Base-by-base conservation (phyloP, 2,329 filamentous ascomycete genomes). In the Alternaria longipes region DNA sequence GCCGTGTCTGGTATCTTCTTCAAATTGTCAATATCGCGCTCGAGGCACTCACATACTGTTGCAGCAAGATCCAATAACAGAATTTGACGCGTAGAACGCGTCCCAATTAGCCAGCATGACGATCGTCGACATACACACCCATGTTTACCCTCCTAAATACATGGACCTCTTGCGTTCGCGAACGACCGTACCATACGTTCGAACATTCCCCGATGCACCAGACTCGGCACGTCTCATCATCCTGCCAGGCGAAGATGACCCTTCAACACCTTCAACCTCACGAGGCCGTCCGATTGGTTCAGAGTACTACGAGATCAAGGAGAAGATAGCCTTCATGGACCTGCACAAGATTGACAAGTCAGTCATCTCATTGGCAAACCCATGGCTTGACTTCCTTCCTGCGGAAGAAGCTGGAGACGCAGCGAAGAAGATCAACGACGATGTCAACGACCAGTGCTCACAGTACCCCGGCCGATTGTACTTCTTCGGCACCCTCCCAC, bases 301-400 rank as follows among this genome's bases (percentile, higher is more conserved):
- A 1, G 91, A 94, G 71, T 97, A 94, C 83, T 92, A 90, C 64
- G 91, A 92, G 45, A 89, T 97, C 59, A 81, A 84, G 16, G 85
- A 92, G 69, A 97, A 97, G 74, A 84, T 97, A 14, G 84, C 87
- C 50, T 97, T 97, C 81, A 97, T 97, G 94, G 85, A 93, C 76
- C 86, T 84, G 16, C 94, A 97, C 80, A 82, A 82, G 54, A 97
- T 97, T 76, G 86, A 91, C 78, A 88, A 90, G 65, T 95, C 91
- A 1, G 91, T 97, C 52, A 88, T 97, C 64, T 95, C 92, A 0
- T 87, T 97, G 22, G 94, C 94, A 14, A 97, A 97, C 74, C 94
- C 94, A 0, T 97, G 94, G 94, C 85, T 97, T 2, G 94, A 97
- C 79, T 97, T 97, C 74, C 80, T 97, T 0, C 79, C 83, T 0